These are phyloP conservation scores for Fusarium verticillioides DNA, from an alignment of 2,329 filamentous ascomycete genomes.

Conservation along the genomic window DNA sequence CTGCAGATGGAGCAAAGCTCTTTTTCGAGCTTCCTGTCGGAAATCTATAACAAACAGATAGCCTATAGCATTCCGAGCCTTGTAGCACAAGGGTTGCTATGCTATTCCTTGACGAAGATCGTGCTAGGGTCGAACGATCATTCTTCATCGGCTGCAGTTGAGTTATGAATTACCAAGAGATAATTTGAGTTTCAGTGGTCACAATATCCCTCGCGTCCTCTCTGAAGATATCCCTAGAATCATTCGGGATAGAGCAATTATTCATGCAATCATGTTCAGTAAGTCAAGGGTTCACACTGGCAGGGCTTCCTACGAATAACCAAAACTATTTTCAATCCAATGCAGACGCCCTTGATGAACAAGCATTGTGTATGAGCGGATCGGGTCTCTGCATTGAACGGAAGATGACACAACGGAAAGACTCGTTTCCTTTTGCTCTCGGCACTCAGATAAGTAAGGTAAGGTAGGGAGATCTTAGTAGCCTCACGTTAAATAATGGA, in stretches of 20 bases:
- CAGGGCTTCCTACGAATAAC: background rate
- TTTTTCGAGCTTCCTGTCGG: background rate
- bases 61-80: background rate
- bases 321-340: background rate
- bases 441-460: background rate
- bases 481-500: background rate
- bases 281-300: background rate
- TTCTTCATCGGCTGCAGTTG: background rate
- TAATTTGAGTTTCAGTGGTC: background rate
- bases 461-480: background rate
- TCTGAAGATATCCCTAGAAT: background rate
- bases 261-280: background rate
- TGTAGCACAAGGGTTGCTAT: background rate
- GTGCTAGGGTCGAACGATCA: conserved; percentile 20
- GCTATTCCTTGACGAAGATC: conserved; percentile 10
- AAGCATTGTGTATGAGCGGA: conserved; percentile 12
- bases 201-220: background rate
- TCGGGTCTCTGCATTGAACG: background rate
- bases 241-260: background rate
- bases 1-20: conserved; percentile 2
- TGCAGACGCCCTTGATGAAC: background rate
- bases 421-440: background rate
- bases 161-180: background rate
- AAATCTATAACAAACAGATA: conserved; percentile 24
- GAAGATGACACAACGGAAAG: background rate